These are phyloP conservation scores for Infundibulicybe gibba DNA, from an alignment of 768 basidiomycete species.

Conservation along the genomic window DNA sequence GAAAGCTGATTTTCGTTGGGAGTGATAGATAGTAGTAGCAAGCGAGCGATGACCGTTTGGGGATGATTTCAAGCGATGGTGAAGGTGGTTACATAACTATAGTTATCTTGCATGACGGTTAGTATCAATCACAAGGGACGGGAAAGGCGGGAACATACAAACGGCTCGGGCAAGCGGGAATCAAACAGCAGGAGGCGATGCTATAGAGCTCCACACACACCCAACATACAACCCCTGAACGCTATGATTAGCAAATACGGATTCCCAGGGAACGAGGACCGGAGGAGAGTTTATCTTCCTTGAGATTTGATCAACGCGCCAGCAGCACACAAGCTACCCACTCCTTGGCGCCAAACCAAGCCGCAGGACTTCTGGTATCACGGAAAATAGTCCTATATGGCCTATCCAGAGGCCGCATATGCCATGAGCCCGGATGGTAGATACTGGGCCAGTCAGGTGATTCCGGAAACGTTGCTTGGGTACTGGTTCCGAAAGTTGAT, in stretches of 20 bases:
- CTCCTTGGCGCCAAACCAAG: constrained; percentile 89
- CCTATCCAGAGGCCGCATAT: constrained; percentile 80
- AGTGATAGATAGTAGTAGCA: no score
- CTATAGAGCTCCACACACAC: constrained; percentile 91
- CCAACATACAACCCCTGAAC: constrained; percentile 87
- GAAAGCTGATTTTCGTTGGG: no score
- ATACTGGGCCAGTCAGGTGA: constrained; percentile 73
- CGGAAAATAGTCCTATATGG: constrained; percentile 85
- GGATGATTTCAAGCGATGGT: no score
- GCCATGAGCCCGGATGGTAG: constrained; percentile 55
- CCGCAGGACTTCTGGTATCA: constrained; percentile 81
- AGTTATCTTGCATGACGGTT: no score
- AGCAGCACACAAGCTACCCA: constrained; percentile 63
- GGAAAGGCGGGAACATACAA: no score
- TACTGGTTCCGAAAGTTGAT: constrained; percentile 27
- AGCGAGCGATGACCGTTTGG: no score
- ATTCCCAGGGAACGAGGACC: constrained; percentile 60
- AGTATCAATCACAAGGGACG: no score
- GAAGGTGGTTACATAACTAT: no score
- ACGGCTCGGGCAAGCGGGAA: no score
- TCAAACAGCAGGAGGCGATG: no score
- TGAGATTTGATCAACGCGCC: constrained; percentile 30
- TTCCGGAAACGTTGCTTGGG: no score
- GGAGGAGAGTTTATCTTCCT: constrained; percentile 8
- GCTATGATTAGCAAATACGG: constrained; percentile 70